A percentile compares a stretch with the other conserved stretches of the same genome.
Evolutionary conservation across 768 basidiomycete genomes (phyloP).

Genomic region (Tulasnella sp.): DNA sequence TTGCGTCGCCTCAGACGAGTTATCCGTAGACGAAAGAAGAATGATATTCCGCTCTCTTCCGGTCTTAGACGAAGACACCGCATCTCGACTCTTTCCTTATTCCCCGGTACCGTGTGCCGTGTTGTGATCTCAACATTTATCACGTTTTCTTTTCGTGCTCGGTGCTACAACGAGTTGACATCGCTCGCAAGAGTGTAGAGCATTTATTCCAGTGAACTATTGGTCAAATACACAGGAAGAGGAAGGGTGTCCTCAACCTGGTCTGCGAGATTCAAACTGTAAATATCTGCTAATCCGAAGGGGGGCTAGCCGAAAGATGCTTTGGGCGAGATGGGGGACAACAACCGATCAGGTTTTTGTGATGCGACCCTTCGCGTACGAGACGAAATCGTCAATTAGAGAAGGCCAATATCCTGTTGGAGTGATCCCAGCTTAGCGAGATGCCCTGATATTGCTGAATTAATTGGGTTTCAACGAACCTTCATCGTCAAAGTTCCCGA

Average conservation of each 20-base stretch:
- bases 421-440: not conserved
- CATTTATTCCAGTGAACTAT: too few species aligned
- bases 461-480: slow-evolving; percentile 32
- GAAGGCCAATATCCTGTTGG: slow-evolving; percentile 79
- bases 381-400: slow-evolving; percentile 74
- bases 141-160: too few species aligned
- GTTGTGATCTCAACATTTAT: too few species aligned
- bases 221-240: too few species aligned
- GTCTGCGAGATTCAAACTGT: too few species aligned
- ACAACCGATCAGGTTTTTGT: not conserved
- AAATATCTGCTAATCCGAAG: too few species aligned
- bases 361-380: slow-evolving; percentile 37
- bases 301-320: not conserved
- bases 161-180: too few species aligned
- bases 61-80: slow-evolving; percentile 41
- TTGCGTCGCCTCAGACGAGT: slow-evolving; percentile 31
- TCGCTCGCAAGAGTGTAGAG: too few species aligned
- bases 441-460: slow-evolving; percentile 11
- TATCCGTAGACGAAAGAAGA: not conserved
- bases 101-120: too few species aligned
- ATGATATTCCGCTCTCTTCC: not conserved
- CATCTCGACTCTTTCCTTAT: slow-evolving; percentile 19
- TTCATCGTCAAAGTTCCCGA: slow-evolving; percentile 64
- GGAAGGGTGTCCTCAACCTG: too few species aligned
- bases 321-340: too few species aligned